phyloP scores from a whole-genome alignment of 345 rosid species.

The Eucalyptus regnans region DNA sequence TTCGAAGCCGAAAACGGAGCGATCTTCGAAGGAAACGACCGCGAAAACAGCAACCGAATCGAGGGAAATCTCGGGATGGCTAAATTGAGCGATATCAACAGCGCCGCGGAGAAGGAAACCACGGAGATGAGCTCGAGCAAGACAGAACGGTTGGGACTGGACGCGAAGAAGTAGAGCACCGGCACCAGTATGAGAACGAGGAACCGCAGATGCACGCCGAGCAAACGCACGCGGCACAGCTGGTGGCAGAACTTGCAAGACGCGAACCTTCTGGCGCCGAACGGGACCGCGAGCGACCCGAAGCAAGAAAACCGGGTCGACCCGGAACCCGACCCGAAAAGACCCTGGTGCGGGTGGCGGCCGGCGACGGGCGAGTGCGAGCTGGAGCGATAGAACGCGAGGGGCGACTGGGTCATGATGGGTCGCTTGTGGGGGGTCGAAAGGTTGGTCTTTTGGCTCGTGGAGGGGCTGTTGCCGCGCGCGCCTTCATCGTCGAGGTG shows the following conservation, averaged over 20 bases:
- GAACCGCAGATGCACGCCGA: conserved; percentile 41
- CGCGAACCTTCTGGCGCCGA: conserved; percentile 20
- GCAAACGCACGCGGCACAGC: conserved; percentile 35
- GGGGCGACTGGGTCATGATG: conserved; percentile 20
- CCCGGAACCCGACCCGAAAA: background rate
- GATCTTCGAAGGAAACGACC: conserved; percentile 38
- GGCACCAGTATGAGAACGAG: conserved; percentile 40
- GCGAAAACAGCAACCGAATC: conserved; percentile 43
- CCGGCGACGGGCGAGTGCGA: background rate
- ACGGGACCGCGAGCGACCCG: conserved; percentile 10
- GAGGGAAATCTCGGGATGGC: conserved; percentile 56
- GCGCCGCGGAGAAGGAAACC: conserved; percentile 20
- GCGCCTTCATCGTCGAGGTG: conserved; percentile 10
- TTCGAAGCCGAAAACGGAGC: conserved; percentile 15
- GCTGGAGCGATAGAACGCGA: background rate
- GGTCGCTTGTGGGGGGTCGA: conserved; percentile 43
- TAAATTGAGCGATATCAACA: conserved; percentile 34
- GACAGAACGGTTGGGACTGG: conserved; percentile 14
- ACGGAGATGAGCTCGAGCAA: conserved; percentile 17
- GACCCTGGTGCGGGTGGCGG: background rate
- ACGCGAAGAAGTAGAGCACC: conserved; percentile 27
- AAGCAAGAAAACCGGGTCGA: background rate
- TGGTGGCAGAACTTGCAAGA: conserved; percentile 4
- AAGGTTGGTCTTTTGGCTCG: conserved; percentile 1
- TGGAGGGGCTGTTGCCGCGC: background rate